A percentile compares a stretch with the other conserved stretches of the same genome.
Conservation (phyloP, 2,329 filamentous ascomycete genomes). For the Pseudogymnoascus sp. region DNA sequence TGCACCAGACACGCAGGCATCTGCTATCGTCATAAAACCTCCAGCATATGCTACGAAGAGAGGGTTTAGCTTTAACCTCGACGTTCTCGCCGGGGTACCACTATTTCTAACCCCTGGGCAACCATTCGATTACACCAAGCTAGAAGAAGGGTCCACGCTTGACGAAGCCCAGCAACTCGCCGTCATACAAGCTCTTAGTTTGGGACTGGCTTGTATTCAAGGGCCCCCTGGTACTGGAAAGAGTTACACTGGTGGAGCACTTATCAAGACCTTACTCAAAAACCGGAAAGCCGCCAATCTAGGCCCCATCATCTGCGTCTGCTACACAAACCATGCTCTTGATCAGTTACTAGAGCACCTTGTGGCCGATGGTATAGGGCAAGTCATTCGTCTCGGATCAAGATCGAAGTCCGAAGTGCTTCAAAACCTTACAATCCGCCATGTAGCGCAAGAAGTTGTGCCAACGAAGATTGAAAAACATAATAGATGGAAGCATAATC, state of each 20-base stretch:
- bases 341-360: slow-evolving; percentile 28
- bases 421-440: slow-evolving; percentile 18
- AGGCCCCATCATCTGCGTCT: slow-evolving; percentile 44
- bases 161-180: slow-evolving; percentile 46
- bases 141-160: slow-evolving; percentile 32
- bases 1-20: slow-evolving; percentile 26
- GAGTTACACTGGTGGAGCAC: slow-evolving; percentile 49
- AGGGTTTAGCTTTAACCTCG: slow-evolving; percentile 44
- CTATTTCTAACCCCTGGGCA: slow-evolving; percentile 25
- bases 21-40: slow-evolving; percentile 30
- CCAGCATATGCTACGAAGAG: slow-evolving; percentile 43
- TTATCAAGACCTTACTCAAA: slow-evolving; percentile 48
- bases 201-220: slow-evolving; percentile 55
- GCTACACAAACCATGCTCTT: slow-evolving; percentile 29
- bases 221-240: slow-evolving; percentile 68
- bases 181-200: slow-evolving; percentile 44
- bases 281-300: slow-evolving; percentile 34
- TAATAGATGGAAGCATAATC: slow-evolving; percentile 19
- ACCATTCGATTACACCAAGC: slow-evolving; percentile 25
- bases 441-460: slow-evolving; percentile 14
- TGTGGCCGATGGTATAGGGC: slow-evolving; percentile 19
- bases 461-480: slow-evolving; percentile 20
- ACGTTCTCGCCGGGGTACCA: slow-evolving; percentile 18
- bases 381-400: slow-evolving; percentile 22
- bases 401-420: slow-evolving; percentile 22